These are phyloP conservation scores for Microthyrium microscopicum DNA, from an alignment of 2,329 filamentous ascomycete species.

Conservation along the genomic window DNA sequence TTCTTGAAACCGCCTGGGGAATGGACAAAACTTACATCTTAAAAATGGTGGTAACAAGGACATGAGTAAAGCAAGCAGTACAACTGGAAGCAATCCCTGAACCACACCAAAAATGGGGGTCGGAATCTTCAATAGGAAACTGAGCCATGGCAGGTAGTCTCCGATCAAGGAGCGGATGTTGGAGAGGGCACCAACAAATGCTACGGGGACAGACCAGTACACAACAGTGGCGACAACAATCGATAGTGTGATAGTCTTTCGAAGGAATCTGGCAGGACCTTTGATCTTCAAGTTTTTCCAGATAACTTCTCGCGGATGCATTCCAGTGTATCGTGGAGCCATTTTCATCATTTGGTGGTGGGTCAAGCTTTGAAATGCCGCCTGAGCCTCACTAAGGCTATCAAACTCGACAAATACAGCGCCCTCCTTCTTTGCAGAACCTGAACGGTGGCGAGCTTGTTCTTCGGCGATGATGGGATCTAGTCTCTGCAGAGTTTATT, in stretches of 20 bases:
- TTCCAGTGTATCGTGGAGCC: slow-evolving; percentile 68
- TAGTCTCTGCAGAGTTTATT: slow-evolving; percentile 58
- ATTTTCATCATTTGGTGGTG: slow-evolving; percentile 81
- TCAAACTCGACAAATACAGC: slow-evolving; percentile 87
- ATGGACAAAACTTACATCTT: slow-evolving; percentile 13
- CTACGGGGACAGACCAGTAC: slow-evolving; percentile 70
- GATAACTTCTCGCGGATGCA: slow-evolving; percentile 68
- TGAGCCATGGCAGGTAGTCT: slow-evolving; percentile 20
- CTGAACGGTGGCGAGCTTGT: slow-evolving; percentile 49
- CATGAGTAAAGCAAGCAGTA: slow-evolving; percentile 28
- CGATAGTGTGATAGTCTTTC: slow-evolving; percentile 49
- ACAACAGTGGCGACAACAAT: slow-evolving; percentile 65
- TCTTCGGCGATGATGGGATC: slow-evolving; percentile 53
- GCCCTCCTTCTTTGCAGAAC: slow-evolving; percentile 47
- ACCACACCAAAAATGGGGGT: slow-evolving; percentile 25
- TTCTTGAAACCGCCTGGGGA: not conserved
- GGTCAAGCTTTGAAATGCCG: slow-evolving; percentile 69
- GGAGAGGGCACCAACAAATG: slow-evolving; percentile 68
- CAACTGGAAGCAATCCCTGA: slow-evolving; percentile 27
- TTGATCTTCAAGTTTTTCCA: slow-evolving; percentile 73
- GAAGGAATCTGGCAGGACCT: slow-evolving; percentile 72
- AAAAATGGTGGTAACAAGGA: slow-evolving; percentile 27
- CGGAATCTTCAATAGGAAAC: slow-evolving; percentile 26
- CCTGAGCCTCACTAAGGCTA: slow-evolving; percentile 67
- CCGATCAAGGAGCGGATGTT: slow-evolving; percentile 54